Percentiles rank a stretch among this genome's conserved stretches.
These are phyloP conservation scores for Plantago coronopus DNA, from an alignment of 305 asterid genomes.

Conservation along the genomic window DNA sequence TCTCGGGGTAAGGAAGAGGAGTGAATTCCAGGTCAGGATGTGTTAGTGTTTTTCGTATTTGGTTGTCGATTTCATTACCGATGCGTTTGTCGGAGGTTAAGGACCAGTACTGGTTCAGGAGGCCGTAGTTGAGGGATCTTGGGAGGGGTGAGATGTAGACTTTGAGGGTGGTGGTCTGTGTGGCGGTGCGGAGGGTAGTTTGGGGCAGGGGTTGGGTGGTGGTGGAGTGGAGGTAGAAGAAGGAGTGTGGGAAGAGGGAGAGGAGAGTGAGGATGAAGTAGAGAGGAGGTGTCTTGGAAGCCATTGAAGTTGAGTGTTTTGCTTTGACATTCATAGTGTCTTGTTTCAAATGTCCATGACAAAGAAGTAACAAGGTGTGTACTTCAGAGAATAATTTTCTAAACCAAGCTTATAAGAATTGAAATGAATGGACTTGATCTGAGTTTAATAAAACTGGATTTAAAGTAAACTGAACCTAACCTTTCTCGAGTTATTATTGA, in stretches of 20 bases:
- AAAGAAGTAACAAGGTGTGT: neutral
- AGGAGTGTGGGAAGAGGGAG: conserved; percentile 43
- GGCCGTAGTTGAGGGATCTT: conserved; percentile 89
- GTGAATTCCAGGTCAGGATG: conserved; percentile 12
- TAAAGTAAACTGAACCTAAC: too few species aligned
- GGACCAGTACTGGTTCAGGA: conserved; percentile 69
- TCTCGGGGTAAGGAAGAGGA: conserved; percentile 67
- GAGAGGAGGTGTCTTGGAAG: conserved; percentile 44
- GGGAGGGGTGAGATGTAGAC: conserved; percentile 73
- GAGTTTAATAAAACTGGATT: too few species aligned
- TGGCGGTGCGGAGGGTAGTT: conserved; percentile 22
- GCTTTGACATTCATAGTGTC: conserved; percentile 14
- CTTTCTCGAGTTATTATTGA: too few species aligned
- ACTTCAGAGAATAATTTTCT: too few species aligned
- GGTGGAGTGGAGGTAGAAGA: conserved; percentile 53
- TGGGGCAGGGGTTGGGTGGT: conserved; percentile 24
- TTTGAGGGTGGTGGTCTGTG: conserved; percentile 38
- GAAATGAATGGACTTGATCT: too few species aligned
- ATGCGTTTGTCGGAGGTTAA: conserved; percentile 53
- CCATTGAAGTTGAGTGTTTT: conserved; percentile 33
- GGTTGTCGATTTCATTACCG: conserved; percentile 81
- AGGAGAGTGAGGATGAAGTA: conserved; percentile 39
- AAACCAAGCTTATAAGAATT: too few species aligned
- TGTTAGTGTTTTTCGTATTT: conserved; percentile 50
- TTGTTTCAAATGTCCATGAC: neutral